Conservation (phyloP, 441 rosid species). For the Macaranga tanarius region DNA sequence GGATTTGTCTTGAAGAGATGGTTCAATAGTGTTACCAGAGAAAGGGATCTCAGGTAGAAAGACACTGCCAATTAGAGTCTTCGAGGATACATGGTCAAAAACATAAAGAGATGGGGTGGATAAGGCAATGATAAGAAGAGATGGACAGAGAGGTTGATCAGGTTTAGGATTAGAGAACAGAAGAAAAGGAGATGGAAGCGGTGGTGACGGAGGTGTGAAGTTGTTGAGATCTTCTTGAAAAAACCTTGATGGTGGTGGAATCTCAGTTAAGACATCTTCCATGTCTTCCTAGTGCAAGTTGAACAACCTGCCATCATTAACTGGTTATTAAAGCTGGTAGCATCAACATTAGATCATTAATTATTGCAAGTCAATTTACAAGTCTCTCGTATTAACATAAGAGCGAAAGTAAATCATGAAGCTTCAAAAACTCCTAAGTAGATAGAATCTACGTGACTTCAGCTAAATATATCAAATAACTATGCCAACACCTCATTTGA, state of each 20-base stretch:
- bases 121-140: constrained; percentile 67
- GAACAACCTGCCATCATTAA: constrained; percentile 27
- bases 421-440: background rate
- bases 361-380: background rate
- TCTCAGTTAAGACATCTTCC: constrained; percentile 92
- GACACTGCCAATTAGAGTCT: constrained; percentile 70
- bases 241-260: constrained; percentile 95
- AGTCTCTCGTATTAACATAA: background rate
- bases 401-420: background rate
- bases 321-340: background rate
- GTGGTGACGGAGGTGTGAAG: constrained; percentile 48
- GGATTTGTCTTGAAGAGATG: constrained; percentile 71
- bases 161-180: constrained; percentile 54
- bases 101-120: constrained; percentile 67
- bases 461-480: background rate
- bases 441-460: background rate
- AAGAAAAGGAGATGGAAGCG: constrained; percentile 73
- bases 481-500: background rate
- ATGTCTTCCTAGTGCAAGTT: constrained; percentile 36
- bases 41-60: constrained; percentile 75
- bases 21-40: constrained; percentile 59
- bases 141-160: constrained; percentile 54
- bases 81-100: constrained; percentile 52
- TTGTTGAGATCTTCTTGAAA: constrained; percentile 93
- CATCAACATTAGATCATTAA: background rate